Evolutionary conservation across 78 protist species (phyloP).

Genomic region (Goniomonas avonlea): DNA sequence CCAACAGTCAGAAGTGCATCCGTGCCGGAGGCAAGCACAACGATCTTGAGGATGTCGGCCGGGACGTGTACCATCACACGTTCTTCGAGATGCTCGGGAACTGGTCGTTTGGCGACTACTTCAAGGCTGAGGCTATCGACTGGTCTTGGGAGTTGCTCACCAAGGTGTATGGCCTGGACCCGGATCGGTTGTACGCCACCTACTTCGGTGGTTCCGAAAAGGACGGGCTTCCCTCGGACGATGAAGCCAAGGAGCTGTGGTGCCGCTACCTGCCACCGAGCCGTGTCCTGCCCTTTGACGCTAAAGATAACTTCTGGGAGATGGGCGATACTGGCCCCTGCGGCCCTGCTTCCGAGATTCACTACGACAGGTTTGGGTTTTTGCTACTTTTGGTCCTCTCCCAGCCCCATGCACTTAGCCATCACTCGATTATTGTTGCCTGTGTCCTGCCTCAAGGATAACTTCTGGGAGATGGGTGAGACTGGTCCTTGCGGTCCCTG

Average conservation of each 20-base stretch:
- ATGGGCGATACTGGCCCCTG: constrained; percentile 97
- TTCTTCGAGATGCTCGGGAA: constrained; percentile 98
- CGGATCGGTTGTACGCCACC: constrained; percentile 79
- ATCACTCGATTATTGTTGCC: too few species aligned
- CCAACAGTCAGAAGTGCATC: constrained; percentile 95
- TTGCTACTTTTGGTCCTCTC: too few species aligned
- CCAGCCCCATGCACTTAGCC: too few species aligned
- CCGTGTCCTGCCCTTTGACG: constrained; percentile 74
- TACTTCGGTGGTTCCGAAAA: constrained; percentile 83
- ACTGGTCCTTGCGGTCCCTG: constrained; percentile 96
- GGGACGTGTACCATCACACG: constrained; percentile 96
- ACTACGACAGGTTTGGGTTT: constrained; percentile 89
- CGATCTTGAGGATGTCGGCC: constrained; percentile 93
- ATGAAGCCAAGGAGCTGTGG: constrained; percentile 85
- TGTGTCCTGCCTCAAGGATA: too few species aligned
- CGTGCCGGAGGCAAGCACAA: constrained; percentile 99
- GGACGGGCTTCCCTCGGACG: constrained; percentile 67
- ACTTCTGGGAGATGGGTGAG: constrained; percentile 52
- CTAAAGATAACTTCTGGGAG: constrained; percentile 96
- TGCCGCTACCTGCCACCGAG: constrained; percentile 69
- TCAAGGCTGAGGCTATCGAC: constrained; percentile 86
- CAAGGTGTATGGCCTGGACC: constrained; percentile 64
- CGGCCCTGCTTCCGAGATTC: constrained; percentile 97
- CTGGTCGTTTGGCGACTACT: constrained; percentile 93
- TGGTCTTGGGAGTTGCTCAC: constrained; percentile 92